phyloP scores from a whole-genome alignment of 495 filamentous ascomycete species.

The Physcia stellaris region DNA sequence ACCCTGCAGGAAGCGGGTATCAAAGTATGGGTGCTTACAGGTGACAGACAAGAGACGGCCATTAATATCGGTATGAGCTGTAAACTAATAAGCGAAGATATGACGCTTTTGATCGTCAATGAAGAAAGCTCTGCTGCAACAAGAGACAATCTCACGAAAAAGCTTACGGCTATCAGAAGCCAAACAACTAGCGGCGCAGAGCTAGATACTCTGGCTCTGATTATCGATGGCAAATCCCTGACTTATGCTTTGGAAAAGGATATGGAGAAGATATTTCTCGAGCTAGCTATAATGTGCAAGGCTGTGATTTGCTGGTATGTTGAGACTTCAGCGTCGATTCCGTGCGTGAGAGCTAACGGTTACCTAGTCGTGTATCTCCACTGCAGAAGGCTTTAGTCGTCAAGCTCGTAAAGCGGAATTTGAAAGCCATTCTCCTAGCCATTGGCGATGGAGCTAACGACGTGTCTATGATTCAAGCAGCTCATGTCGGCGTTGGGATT shows the following conservation, averaged over 20 bases:
- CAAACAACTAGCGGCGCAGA: conserved; percentile 63
- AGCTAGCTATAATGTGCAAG: conserved; percentile 91
- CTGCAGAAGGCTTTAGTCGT: conserved; percentile 97
- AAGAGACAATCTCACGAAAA: conserved; percentile 77
- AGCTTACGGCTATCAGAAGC: conserved; percentile 70
- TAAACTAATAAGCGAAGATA: conserved; percentile 96
- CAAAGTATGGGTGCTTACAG: conserved; percentile 97
- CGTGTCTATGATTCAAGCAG: conserved; percentile 98
- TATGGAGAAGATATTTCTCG: conserved; percentile 84
- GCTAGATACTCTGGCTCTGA: conserved; percentile 76
- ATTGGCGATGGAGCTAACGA: conserved; percentile 98
- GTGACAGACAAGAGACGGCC: conserved; percentile 95
- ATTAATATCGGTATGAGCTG: conserved; percentile 99
- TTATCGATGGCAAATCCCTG: conserved; percentile 93
- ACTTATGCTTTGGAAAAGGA: conserved; percentile 91
- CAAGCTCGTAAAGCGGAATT: conserved; percentile 94
- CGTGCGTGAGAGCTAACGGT: too few species aligned
- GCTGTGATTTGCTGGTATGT: conserved; percentile 89
- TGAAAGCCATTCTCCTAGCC: conserved; percentile 82
- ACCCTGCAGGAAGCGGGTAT: conserved; percentile 94
- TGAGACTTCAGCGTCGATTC: too few species aligned
- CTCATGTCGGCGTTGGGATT: conserved; percentile 96
- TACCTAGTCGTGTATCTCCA: conserved; percentile 83
- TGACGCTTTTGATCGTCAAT: conserved; percentile 94
- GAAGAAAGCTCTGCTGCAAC: conserved; percentile 68